These are phyloP conservation scores for Globisporangium yorkense DNA, from an alignment of 352 stramenopile genomes.

Conservation along the genomic window DNA sequence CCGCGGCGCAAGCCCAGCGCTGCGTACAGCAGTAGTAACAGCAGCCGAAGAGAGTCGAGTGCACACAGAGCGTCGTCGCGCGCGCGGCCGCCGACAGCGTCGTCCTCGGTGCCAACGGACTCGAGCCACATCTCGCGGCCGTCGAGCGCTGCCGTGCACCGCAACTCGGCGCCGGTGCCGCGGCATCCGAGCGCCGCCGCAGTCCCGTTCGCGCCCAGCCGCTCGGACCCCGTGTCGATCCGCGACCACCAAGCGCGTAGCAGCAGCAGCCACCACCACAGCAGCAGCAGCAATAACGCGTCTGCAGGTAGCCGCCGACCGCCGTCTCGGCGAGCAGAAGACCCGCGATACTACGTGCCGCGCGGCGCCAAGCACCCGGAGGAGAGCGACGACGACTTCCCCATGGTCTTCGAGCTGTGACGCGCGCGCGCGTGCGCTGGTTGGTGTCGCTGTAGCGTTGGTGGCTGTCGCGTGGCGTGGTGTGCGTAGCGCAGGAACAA, in stretches of 20 bases:
- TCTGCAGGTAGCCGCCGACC: background rate
- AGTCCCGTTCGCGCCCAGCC: constrained; percentile 8
- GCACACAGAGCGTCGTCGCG: background rate
- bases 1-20: background rate
- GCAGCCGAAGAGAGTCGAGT: constrained; percentile 1
- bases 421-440: background rate
- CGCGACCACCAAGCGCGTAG: constrained; percentile 9
- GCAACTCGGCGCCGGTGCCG: constrained; percentile 12
- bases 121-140: constrained; percentile 10
- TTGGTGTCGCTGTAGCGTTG: too few species aligned
- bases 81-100: background rate
- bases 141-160: constrained; percentile 2
- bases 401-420: constrained; percentile 14
- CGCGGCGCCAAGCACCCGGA: background rate
- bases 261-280: background rate
- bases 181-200: background rate
- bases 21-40: background rate
- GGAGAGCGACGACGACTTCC: constrained; percentile 6
- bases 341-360: constrained; percentile 8
- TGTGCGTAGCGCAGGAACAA: background rate
- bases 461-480: background rate
- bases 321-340: background rate
- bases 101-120: constrained; percentile 5
- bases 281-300: background rate
- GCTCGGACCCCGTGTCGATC: constrained; percentile 11